Conservation (phyloP, 306 rosid species). For the Prunus davidiana region DNA sequence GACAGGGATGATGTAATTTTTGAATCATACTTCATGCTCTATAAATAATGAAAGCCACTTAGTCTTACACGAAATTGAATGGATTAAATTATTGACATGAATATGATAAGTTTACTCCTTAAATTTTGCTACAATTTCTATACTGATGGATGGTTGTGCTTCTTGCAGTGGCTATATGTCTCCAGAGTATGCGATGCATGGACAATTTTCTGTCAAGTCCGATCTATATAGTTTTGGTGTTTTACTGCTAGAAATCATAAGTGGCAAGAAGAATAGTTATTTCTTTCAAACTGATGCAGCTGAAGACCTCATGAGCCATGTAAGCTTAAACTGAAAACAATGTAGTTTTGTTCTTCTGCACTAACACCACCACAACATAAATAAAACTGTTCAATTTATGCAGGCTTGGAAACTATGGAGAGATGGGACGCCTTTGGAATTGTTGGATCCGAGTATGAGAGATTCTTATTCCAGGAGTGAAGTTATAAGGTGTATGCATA, state of each 20-base stretch:
- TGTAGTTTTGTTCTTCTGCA: not conserved
- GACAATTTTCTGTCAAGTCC: slow-evolving; percentile 10
- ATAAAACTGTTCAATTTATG: not conserved
- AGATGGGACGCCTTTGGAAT: not conserved
- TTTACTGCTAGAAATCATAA: slow-evolving; percentile 24
- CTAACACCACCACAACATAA: not conserved
- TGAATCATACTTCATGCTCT: too few relatives aligned
- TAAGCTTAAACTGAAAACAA: not conserved
- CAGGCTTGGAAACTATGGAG: slow-evolving; percentile 8
- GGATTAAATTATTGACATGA: too few relatives aligned
- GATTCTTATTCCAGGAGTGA: too few relatives aligned
- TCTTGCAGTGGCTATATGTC: slow-evolving; percentile 11
- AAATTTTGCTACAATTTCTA: not conserved
- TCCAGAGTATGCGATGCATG: slow-evolving; percentile 14
- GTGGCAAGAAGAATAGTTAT: slow-evolving; percentile 13
- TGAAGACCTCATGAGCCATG: slow-evolving; percentile 2
- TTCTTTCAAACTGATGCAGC: slow-evolving; percentile 1
- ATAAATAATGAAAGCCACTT: too few relatives aligned
- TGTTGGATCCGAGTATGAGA: too few relatives aligned
- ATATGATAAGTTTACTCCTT: too few relatives aligned
- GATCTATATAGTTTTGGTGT: slow-evolving; percentile 27
- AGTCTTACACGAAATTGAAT: too few relatives aligned
- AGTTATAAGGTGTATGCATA: too few relatives aligned
- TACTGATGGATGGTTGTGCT: not conserved
- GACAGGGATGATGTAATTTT: too few relatives aligned